Evolutionary conservation across 768 basidiomycete species (phyloP), one percentile per base, ranked within the genome.

Genomic region (Gautieria morchelliformis): DNA sequence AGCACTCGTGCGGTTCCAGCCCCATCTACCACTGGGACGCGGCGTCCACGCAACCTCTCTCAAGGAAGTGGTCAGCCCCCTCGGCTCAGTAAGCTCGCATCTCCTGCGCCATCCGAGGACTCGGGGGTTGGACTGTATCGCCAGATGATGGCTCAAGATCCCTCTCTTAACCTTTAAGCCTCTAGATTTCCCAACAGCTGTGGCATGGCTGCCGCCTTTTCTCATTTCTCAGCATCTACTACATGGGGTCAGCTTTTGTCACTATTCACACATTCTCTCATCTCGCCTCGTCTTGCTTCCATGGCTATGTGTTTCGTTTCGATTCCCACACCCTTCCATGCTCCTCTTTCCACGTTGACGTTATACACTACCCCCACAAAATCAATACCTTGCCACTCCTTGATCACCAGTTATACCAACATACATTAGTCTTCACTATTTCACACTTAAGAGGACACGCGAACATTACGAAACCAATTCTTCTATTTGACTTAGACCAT

Each of bases 81-180:
- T 17, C 50, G 61, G 30, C 52, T 58, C 8, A 46, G 42, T n/a
- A 61, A 53, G 37, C 32, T 85, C 11, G 71, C 78, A 17, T 89
- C 88, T 5, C 87, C 89, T 58, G 85, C 84, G 48, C 87, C 85
- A 17, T 80, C 83, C 30, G 84, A 86, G 64, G 89, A 91, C 68
- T 92, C 89, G 52, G 87, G 86, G 61, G 87, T 92, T 61, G 88
- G 85, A 62, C 70, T 92, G 67, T 89, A 90, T 74, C 84, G 87
- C 60, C 85, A 88, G 69, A 81, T 91, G 69, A 76, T 90, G 65
- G 83, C 82, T 52, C 80, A 87, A 61, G 85, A 90, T 65, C 83
- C 83, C 42, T 81, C 84, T 60, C 72, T 90, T 68, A 79, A 78
- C 63, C 70, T 71, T 58, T 57, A 47, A 27, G 47, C 27, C 6